Base-by-base conservation (phyloP, 2,329 filamentous ascomycete species). In the Trichophyton schoenleinii region DNA sequence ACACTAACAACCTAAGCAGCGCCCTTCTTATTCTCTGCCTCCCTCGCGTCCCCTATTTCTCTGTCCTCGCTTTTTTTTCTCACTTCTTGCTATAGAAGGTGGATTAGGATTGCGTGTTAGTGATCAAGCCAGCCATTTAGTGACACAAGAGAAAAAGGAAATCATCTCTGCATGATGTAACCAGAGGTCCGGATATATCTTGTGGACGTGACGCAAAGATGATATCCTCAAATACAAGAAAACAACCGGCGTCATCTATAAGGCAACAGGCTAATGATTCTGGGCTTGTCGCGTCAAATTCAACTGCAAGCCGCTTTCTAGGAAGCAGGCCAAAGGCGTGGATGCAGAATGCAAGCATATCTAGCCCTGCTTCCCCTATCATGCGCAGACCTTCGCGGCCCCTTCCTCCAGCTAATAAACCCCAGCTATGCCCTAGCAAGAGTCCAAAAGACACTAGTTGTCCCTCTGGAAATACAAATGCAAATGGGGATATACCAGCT, bases 231-330 rank as follows among this genome's bases (percentile, higher is more conserved):
- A 41, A 52, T 13, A 28, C 52, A 31, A 48, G 57, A 46, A 38
- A 38, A 18, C n/a, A 11, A 46, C 22, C 57, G 11, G 9, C 60
- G 36, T 20, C 63, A 42, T 25, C 52, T 22, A 48, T 20, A 48
- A 48, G 44, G 25, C 44, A 48, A 9, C 44, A 48, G 18, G 18
- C 58, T 34, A 15, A 38, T 18, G 61, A 49, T 49, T 20, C 52
- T 25, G 57, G 55, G n/a, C 60, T 64, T 44, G 59, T 61, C 44
- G 52, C 22, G 18, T 71, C 70, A 59, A 77, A 77, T 66, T 70
- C 70, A 55, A 77, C 75, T 13, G 71, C 71, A 55, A 74, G 63
- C 60, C 66, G 69, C 59, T 78, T 77, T 64, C 64, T 78, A 25
- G 74, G 74, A 57, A 67, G 70, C 57, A 63, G 67, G 57, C 71